These are phyloP conservation scores for Teratosphaeria viscida DNA, from an alignment of 2,329 filamentous ascomycete species.

Conservation along the genomic window DNA sequence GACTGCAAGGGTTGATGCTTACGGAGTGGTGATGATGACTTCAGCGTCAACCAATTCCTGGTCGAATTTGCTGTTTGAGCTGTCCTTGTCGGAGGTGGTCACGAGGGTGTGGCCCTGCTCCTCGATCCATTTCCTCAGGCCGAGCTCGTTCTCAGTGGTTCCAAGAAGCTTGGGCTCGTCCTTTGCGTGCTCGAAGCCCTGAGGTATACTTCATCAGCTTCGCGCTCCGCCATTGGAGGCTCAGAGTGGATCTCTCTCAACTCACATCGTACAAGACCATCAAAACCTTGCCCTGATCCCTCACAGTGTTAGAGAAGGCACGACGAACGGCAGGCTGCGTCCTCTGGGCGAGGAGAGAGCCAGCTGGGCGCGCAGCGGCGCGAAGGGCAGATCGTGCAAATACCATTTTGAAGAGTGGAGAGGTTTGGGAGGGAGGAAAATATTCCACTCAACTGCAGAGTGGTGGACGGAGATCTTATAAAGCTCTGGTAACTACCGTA, in stretches of 20 bases:
- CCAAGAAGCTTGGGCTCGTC: conserved; percentile 83
- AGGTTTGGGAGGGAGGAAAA: not conserved
- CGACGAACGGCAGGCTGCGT: conserved; percentile 27
- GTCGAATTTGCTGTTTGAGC: conserved; percentile 85
- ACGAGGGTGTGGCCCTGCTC: conserved; percentile 91
- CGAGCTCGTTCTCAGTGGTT: conserved; percentile 97
- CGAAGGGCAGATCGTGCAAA: conserved; percentile 53
- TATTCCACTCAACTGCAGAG: not conserved
- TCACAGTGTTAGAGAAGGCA: conserved; percentile 39
- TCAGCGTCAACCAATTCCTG: conserved; percentile 93
- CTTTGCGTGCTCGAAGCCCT: conserved; percentile 74
- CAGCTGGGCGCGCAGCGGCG: conserved; percentile 43
- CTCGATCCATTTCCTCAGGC: conserved; percentile 94
- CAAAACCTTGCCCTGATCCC: conserved; percentile 79
- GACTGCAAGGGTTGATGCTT: conserved; percentile 19
- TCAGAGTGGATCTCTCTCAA: conserved; percentile 10
- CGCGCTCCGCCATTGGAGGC: conserved; percentile 1
- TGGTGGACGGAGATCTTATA: not conserved
- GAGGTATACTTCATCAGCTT: not conserved
- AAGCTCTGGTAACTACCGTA: not conserved
- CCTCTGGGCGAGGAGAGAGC: conserved; percentile 37
- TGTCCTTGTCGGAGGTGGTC: conserved; percentile 96
- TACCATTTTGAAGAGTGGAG: conserved; percentile 38
- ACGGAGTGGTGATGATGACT: conserved; percentile 98
- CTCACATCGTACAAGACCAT: conserved; percentile 84